Conservation (phyloP, 805 yeast genomes). For the Nakazawaea siamensis region DNA sequence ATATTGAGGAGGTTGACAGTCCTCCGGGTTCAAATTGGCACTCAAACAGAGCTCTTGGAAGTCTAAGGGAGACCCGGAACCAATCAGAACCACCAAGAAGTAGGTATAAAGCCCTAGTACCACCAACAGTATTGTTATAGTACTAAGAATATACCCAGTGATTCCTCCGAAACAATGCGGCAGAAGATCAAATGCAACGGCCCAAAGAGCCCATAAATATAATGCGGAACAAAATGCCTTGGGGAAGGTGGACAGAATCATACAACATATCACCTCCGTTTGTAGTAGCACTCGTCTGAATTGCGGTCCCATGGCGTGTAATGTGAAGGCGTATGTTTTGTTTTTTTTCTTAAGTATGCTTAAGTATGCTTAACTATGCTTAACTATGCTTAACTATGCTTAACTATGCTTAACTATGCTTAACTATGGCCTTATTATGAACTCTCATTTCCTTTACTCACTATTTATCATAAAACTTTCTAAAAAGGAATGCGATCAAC, state of each 20-base stretch:
- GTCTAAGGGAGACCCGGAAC: constrained; percentile 64
- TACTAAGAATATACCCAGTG: constrained; percentile 14
- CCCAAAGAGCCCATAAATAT: constrained; percentile 41
- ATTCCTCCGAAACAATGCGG: constrained; percentile 15
- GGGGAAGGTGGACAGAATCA: constrained; percentile 37
- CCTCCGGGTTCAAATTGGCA: constrained; percentile 7
- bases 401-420: too few species aligned
- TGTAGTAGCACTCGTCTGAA: too few species aligned
- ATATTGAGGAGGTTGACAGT: constrained; percentile 31
- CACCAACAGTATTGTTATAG: constrained; percentile 23
- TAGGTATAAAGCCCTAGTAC: constrained; percentile 39
- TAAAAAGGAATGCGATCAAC: constrained; percentile 61
- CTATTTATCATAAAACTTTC: constrained; percentile 59
- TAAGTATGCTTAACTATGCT: too few species aligned
- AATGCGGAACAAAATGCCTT: constrained; percentile 33
- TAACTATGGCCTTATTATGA: too few species aligned
- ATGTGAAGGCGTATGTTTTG: too few species aligned
- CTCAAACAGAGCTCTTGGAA: constrained; percentile 27
- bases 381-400: too few species aligned
- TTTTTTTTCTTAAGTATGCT: too few species aligned
- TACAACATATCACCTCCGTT: constrained; percentile 23
- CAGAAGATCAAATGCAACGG: constrained; percentile 22
- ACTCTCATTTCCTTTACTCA: neutral
- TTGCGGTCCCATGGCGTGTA: too few species aligned
- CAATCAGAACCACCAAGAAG: constrained; percentile 39